A percentile compares a stretch with the other conserved stretches of the same genome.
Conservation (phyloP, 2,329 filamentous ascomycete genomes). For the Myriangium duriaei region DNA sequence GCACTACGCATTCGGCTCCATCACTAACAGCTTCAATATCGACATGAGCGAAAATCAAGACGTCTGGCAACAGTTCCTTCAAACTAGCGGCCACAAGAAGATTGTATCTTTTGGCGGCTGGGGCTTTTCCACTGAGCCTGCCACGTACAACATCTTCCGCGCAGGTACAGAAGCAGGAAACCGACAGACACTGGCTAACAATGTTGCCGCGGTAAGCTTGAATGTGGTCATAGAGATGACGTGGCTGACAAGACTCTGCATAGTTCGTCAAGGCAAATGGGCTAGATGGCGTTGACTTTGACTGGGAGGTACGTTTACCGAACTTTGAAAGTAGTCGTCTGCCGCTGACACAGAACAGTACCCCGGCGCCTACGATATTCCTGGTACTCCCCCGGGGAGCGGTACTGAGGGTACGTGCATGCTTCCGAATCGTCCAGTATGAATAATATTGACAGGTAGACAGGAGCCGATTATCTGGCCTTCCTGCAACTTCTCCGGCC, state of each 20-base stretch:
- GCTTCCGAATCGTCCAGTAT: too few species aligned
- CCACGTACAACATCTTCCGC: conserved; percentile 28
- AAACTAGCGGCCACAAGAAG: conserved; percentile 21
- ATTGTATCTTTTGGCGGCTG: conserved; percentile 37
- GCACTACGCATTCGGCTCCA: conserved; percentile 28
- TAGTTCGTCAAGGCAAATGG: conserved; percentile 14
- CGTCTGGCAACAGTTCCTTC: conserved; percentile 25
- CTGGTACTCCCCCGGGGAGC: conserved; percentile 14
- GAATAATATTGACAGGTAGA: too few species aligned
- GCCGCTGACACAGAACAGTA: conserved; percentile 23
- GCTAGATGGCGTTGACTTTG: conserved; percentile 15
- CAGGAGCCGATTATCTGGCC: conserved; percentile 10
- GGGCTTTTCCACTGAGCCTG: conserved; percentile 28
- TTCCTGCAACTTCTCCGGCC: conserved; percentile 12
- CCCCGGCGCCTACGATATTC: conserved; percentile 17
- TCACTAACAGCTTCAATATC: conserved; percentile 23
- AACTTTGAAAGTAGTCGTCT: not conserved
- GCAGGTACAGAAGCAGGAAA: conserved; percentile 27
- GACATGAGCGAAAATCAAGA: conserved; percentile 15
- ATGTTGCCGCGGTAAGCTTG: conserved; percentile 44
- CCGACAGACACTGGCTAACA: conserved; percentile 47
- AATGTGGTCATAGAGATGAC: too few species aligned
- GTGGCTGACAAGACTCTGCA: too few species aligned
- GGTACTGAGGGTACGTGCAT: conserved; percentile 4
- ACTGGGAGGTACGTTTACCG: conserved; percentile 12